These are phyloP conservation scores for Calonectria ilicicola DNA, from an alignment of 2,329 filamentous ascomycete species.

Conservation along the genomic window DNA sequence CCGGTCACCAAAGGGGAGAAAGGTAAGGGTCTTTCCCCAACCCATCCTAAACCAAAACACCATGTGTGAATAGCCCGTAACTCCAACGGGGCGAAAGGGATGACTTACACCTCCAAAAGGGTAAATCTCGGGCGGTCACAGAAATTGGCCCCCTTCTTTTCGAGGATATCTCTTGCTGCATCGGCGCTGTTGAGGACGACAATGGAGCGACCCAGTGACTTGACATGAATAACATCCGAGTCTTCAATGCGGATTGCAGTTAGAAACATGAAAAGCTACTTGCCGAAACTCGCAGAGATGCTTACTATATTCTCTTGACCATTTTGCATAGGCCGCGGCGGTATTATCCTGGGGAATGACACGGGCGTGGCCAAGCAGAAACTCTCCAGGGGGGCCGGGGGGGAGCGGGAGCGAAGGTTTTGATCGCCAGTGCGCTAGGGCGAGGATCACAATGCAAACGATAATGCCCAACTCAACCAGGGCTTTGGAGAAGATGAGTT, in stretches of 20 bases:
- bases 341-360: conserved; percentile 45
- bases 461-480: conserved; percentile 22
- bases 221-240: conserved; percentile 48
- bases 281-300: not conserved
- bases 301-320: conserved; percentile 44
- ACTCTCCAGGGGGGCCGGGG: conserved; percentile 44
- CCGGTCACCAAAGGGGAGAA: conserved; percentile 54
- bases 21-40: conserved; percentile 60
- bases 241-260: conserved; percentile 26
- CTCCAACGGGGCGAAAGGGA: not conserved
- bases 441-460: conserved; percentile 16
- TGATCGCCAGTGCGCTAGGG: conserved; percentile 14
- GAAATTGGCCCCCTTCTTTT: conserved; percentile 57
- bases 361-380: conserved; percentile 42
- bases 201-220: conserved; percentile 46
- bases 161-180: conserved; percentile 56
- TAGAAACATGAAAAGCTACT: not conserved
- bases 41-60: conserved; percentile 49
- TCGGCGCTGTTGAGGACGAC: conserved; percentile 43
- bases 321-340: conserved; percentile 40
- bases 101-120: conserved; percentile 48
- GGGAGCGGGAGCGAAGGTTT: conserved; percentile 34
- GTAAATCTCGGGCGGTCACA: conserved; percentile 58
- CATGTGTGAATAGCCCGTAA: not conserved
- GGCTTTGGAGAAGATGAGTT: conserved; percentile 17